These are phyloP conservation scores for Amylocarpus encephaloides DNA, from an alignment of 2,329 filamentous ascomycete species.

Conservation along the genomic window DNA sequence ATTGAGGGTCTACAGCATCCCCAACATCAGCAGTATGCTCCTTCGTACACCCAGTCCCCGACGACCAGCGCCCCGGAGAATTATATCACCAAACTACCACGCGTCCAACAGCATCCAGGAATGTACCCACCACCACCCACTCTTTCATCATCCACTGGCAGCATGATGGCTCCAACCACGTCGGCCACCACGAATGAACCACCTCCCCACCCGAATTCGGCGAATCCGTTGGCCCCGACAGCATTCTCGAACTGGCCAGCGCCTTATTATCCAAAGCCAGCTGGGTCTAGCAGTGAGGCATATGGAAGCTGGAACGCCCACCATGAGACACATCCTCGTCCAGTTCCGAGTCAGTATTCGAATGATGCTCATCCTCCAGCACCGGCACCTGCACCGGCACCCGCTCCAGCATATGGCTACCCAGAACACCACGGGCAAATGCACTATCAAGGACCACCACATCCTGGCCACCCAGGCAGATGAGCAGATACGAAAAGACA, in stretches of 20 bases:
- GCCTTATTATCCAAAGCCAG: conserved; percentile 26
- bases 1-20: conserved; percentile 28
- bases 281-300: conserved; percentile 17
- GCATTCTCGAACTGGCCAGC: conserved; percentile 27
- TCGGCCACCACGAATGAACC: conserved; percentile 18
- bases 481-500: conserved; percentile 5
- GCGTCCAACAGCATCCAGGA: conserved; percentile 17
- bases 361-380: conserved; percentile 13
- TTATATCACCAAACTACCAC: conserved; percentile 24
- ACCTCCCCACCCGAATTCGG: conserved; percentile 22
- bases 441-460: conserved; percentile 24
- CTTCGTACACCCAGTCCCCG: conserved; percentile 9
- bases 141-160: conserved; percentile 15
- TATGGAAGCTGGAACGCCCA: conserved; percentile 24
- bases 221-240: conserved; percentile 17
- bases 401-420: conserved; percentile 19
- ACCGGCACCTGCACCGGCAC: conserved; percentile 1
- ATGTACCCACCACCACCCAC: conserved; percentile 27
- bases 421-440: conserved; percentile 20
- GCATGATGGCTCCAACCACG: conserved; percentile 16
- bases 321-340: conserved; percentile 17
- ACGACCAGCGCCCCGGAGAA: conserved; percentile 18
- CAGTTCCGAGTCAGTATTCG: conserved; percentile 5
- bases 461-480: conserved; percentile 16
- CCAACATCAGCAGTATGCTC: conserved; percentile 23